These are phyloP conservation scores for Xylariales sp. DNA, from an alignment of 2,329 filamentous ascomycete species.

Conservation along the genomic window DNA sequence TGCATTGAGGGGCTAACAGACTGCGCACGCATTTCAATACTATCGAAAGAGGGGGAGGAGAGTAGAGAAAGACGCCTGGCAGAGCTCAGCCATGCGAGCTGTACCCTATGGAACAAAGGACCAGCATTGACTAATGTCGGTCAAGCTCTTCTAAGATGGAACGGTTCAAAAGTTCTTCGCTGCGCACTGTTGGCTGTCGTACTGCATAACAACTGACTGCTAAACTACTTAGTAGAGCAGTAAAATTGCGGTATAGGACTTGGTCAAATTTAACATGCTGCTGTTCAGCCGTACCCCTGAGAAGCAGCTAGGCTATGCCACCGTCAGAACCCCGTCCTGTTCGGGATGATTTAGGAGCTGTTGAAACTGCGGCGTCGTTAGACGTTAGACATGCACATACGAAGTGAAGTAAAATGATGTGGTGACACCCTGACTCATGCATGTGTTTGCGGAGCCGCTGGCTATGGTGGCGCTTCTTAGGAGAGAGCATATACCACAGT, in stretches of 20 bases:
- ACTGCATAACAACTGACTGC: slow-evolving; percentile 9
- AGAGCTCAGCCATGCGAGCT: not conserved
- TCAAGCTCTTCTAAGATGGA: not conserved
- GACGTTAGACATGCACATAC: slow-evolving; percentile 15
- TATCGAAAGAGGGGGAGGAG: not conserved
- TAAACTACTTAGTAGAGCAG: slow-evolving; percentile 1
- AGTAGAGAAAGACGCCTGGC: not conserved
- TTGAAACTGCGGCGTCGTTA: slow-evolving; percentile 10
- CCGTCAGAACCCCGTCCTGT: not conserved
- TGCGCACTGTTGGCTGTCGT: not conserved
- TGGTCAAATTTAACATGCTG: slow-evolving; percentile 6
- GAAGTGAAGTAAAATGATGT: not conserved
- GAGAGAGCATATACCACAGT: slow-evolving; percentile 2
- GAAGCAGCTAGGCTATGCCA: not conserved
- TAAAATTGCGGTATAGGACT: slow-evolving; percentile 2
- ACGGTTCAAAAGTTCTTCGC: slow-evolving; percentile 1
- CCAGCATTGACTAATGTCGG: slow-evolving; percentile 9
- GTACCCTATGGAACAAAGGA: not conserved
- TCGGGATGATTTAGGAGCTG: slow-evolving; percentile 15
- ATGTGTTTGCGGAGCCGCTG: slow-evolving; percentile 15
- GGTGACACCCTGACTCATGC: slow-evolving; percentile 15
- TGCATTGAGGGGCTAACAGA: slow-evolving; percentile 14
- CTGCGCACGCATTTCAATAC: not conserved
- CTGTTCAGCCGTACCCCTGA: slow-evolving; percentile 23
- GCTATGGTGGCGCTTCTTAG: slow-evolving; percentile 1